Evolutionary conservation across 2,329 filamentous ascomycete genomes (phyloP).

Genomic region (Fusarium nanum): DNA sequence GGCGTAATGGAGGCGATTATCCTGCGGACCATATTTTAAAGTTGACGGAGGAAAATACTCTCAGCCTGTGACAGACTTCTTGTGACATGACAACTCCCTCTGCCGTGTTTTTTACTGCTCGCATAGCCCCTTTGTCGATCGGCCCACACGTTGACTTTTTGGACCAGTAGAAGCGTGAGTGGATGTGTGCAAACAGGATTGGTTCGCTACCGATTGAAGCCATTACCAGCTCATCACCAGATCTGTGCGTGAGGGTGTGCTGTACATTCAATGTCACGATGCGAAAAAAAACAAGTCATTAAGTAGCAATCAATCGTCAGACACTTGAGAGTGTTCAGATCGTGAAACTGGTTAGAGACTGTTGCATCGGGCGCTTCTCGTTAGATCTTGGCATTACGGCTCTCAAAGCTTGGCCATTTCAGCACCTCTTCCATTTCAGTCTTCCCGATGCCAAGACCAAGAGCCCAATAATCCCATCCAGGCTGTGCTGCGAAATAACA

Average conservation of each 20-base stretch:
- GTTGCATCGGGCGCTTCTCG: background rate
- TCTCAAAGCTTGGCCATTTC: background rate
- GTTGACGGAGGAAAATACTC: background rate
- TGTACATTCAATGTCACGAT: background rate
- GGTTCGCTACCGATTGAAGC: background rate
- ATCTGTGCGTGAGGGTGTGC: background rate
- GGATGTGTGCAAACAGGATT: conserved; percentile 5
- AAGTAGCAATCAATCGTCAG: background rate
- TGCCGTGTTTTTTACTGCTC: background rate
- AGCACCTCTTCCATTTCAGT: background rate
- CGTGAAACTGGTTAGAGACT: background rate
- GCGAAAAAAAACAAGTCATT: background rate
- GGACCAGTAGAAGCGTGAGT: conserved; percentile 3
- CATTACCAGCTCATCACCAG: conserved; percentile 3
- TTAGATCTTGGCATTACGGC: conserved; percentile 1
- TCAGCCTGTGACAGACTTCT: background rate
- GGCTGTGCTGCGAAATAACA: conserved; percentile 6
- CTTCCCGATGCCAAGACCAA: background rate
- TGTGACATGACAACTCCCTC: conserved; percentile 4
- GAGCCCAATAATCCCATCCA: background rate
- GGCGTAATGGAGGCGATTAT: conserved; percentile 11
- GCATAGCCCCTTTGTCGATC: conserved; percentile 20
- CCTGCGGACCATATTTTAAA: conserved; percentile 14
- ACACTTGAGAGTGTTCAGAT: background rate
- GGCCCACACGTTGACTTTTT: background rate